Conservation (phyloP, 352 stramenopile genomes). For the Phytophthora capsici region DNA sequence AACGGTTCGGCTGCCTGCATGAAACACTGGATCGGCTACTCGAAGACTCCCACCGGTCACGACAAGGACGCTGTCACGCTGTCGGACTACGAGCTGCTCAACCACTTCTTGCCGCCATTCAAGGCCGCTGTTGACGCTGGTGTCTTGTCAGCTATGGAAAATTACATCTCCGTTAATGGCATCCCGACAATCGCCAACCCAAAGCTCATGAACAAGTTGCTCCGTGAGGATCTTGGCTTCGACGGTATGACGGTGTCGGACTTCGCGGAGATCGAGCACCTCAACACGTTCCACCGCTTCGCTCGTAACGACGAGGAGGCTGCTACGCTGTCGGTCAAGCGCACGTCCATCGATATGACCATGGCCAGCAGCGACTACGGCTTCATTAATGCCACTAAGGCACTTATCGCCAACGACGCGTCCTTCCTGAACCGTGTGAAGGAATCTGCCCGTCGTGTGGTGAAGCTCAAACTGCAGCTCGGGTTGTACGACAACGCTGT, state of each 20-base stretch:
- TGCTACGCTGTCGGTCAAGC: slow-evolving; percentile 61
- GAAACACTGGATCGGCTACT: slow-evolving; percentile 90
- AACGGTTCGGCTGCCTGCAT: slow-evolving; percentile 76
- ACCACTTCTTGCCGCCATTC: slow-evolving; percentile 86
- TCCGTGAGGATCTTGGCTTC: slow-evolving; percentile 83
- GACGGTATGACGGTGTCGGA: slow-evolving; percentile 89
- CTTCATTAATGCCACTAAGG: slow-evolving; percentile 63
- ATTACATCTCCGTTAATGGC: slow-evolving; percentile 91
- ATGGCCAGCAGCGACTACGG: slow-evolving; percentile 74
- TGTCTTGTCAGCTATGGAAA: slow-evolving; percentile 91
- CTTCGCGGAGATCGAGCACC: slow-evolving; percentile 90
- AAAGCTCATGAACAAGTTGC: slow-evolving; percentile 75
- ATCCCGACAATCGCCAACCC: slow-evolving; percentile 87
- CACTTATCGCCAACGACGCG: slow-evolving; percentile 44
- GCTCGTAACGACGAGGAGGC: slow-evolving; percentile 52
- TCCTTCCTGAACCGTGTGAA: slow-evolving; percentile 56
- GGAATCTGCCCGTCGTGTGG: slow-evolving; percentile 60
- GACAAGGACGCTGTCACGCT: slow-evolving; percentile 78
- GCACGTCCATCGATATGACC: slow-evolving; percentile 91
- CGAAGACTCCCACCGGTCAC: slow-evolving; percentile 71
- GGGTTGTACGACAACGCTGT: slow-evolving; percentile 74
- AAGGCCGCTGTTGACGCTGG: slow-evolving; percentile 72
- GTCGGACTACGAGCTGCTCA: slow-evolving; percentile 72
- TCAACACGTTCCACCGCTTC: slow-evolving; percentile 65
- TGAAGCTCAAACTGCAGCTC: slow-evolving; percentile 75